Base-by-base conservation (phyloP, 805 yeast species). In the Myxozyma sirexii region DNA sequence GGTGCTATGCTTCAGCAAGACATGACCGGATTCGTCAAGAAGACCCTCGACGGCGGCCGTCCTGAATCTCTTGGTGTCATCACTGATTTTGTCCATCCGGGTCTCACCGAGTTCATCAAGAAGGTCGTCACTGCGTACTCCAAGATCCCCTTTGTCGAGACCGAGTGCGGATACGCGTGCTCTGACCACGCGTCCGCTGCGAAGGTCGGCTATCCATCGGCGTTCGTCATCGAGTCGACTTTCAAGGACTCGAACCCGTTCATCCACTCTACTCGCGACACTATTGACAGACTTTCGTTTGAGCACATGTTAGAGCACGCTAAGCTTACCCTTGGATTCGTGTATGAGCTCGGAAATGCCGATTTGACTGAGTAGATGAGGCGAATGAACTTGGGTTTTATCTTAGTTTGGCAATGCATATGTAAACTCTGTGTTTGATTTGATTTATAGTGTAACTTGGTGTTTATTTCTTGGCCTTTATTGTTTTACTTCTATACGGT, bases 1-100 rank as follows among this genome's bases (percentile, higher is more conserved):
- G 81, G 84, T 31, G 91, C 92, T 4, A 87, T 91, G 94, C 77
- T 93, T 41, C 97, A 93, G 74, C 96, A 90, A 72, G 99, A 93
- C 72, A 92, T 92, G 96, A 88, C 96, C 2, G 97, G 97, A 0
- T 90, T 79, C 70, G 81, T 86, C 1, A 77, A 78, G 35, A 81
- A 79, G 43, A 76, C 85, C 42, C 70, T 74, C 41, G 82, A 79
- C 63, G 74, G 64, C 29, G 86, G 80, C 58, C 76, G 71, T 67
- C 84, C 77, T 72, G 90, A 83, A 44, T 84, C 84, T 71, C 80
- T 92, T 67, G 97, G 97, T n/a, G 78, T 93, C 45, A 83, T 91
- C 59, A 81, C 83, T 1, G 96, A 90, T 76, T 84, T 81, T 71
- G 84, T 87, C 0, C 78, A 84, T 26, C 71, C 73, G 0, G 74